Base-by-base conservation (phyloP, 768 basidiomycete species). In the Tulasnella sp. region DNA sequence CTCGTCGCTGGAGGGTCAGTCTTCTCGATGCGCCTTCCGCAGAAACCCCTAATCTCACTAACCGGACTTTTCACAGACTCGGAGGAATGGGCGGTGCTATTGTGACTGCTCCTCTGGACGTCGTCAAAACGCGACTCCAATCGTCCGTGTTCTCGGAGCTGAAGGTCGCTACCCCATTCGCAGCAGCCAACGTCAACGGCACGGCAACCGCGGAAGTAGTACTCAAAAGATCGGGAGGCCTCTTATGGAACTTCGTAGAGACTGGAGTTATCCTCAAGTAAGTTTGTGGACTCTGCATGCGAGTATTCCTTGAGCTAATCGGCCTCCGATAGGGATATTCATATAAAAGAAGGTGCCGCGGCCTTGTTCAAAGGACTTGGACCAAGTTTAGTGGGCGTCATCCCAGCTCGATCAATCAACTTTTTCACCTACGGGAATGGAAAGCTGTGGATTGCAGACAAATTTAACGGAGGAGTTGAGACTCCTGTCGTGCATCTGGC, bases 361-460 rank as follows among this genome's bases (percentile, higher is more conserved):
- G 97, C 97, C 0, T 87, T 99, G 0, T 98, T 98, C 88, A 96
- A 93, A 84, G 98, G 98, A 72, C 90, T 99, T 19, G 96, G 95
- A 0, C 95, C 98, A 1, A 97, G 95, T 0, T 88, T 99, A 0
- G 95, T 98, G 40, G 98, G 98, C 76, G 97, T 94, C 78, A 89
- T 99, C 52, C 98, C 98, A 0, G 97, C 97, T 0, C 91, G 97
- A 77, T 96, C 97, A 4, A 98, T 99, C 87, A 95, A 97, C 85
- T 99, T 99, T 86, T 99, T 94, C 88, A 93, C 94, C 27, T 99
- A 99, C 82, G 98, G 97, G 40, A 98, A 98, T 83, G 96, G 96
- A 74, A 99, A 99, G 84, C 93, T 92, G 71, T 85, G 97, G 78
- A 93, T 98, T 75, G 96, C 98, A 31, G 88, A 93, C 71, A 84